Evolutionary conservation across 257 asterid genomes (phyloP), one percentile per base, ranked within the genome.

Genomic region (Solanum piurae): DNA sequence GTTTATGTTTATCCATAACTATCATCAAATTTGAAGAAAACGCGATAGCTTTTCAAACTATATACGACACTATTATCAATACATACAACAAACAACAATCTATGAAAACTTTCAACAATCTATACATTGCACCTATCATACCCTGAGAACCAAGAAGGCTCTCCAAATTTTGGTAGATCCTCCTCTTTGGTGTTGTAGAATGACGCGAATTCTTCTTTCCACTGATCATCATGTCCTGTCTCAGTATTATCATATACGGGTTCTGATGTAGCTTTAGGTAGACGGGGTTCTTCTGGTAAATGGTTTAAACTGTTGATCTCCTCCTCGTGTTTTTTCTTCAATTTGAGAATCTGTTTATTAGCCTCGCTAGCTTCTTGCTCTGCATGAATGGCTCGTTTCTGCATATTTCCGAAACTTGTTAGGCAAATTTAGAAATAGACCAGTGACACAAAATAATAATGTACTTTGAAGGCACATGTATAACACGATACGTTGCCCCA

Each of bases 101-200:
- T 49, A 49, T 82, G 9, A 52, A 16, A 52, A 33, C 5, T 49
- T 82, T 82, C 29, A 20, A 68, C 83, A 85, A 76, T 37, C 91
- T 92, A 97, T 87, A 97, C 92, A 88, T 97, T 97, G 95, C 99
- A 97, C 64, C 96, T 97, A 88, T 97, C 99, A 79, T 97, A 95
- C 20, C 99, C 99, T 20, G 99, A 92, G 87, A 95, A 97, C 98
- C 99, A 97, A 37, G 98, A 90, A 36, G 68, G 90, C 8, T 85
- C 92, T 33, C 86, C 86, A 82, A 89, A 83, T 38, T 89, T 89
- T 34, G 92, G 86, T n/a, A 21, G 52, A 1, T 86, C n/a, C 89
- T 93, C 96, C 89, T 93, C 98, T 83, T 93, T 95, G 4, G 91
- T 90, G 23, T 89, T 92, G 83, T 95, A 93, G 86, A 96, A 93